phyloP scores from a whole-genome alignment of 2,329 filamentous ascomycete species.

The Stemphylium lycopersici region DNA sequence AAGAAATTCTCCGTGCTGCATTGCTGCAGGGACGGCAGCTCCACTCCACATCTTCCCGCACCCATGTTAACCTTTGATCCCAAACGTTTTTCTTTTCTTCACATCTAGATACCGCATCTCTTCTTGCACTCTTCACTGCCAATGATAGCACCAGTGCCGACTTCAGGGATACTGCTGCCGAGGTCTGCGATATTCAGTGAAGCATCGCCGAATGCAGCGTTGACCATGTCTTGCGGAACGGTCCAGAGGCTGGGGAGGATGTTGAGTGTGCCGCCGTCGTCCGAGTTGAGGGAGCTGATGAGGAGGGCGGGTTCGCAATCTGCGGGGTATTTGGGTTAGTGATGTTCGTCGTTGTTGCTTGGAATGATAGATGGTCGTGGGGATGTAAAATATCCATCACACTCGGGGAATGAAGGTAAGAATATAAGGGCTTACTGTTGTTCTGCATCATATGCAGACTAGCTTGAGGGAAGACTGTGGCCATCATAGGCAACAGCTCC shows the following conservation, averaged over 20 bases:
- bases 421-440: constrained; percentile 47
- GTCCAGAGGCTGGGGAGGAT: constrained; percentile 53
- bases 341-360: not conserved
- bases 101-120: constrained; percentile 37
- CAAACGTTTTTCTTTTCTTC: not conserved
- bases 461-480: constrained; percentile 59
- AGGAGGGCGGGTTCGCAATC: constrained; percentile 58
- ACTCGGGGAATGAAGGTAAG: not conserved
- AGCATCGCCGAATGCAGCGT: constrained; percentile 52
- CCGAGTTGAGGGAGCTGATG: constrained; percentile 56
- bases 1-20: not conserved
- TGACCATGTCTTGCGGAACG: constrained; percentile 50
- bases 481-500: constrained; percentile 52
- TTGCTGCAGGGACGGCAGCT: not conserved
- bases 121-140: constrained; percentile 51
- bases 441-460: constrained; percentile 60
- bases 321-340: constrained; percentile 17
- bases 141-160: constrained; percentile 53
- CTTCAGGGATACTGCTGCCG: constrained; percentile 41
- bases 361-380: no score
- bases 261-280: constrained; percentile 59
- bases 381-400: no score
- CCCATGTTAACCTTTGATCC: not conserved
- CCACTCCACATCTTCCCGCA: not conserved
- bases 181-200: constrained; percentile 40